Evolutionary conservation across 331 rosid species (phyloP).

Genomic region (Rosa hybrid): DNA sequence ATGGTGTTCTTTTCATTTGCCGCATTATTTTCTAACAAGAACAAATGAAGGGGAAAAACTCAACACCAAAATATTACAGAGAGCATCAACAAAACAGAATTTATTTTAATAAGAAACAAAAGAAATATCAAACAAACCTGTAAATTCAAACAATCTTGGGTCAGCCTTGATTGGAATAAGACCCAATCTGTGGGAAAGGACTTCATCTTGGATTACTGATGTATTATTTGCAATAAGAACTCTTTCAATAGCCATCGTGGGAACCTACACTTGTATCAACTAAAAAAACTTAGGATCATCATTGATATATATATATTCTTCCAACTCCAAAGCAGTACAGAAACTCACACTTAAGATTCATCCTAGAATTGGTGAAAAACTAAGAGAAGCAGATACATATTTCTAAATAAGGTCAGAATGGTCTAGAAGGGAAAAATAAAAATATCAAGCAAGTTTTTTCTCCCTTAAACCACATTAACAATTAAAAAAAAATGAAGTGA

Average conservation of each 20-base stretch:
- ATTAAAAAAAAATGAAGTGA: neutral
- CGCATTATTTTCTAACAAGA: constrained; percentile 48
- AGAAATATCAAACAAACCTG: constrained; percentile 50
- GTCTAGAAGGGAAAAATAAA: neutral
- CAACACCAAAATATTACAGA: constrained; percentile 6
- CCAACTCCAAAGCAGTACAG: neutral
- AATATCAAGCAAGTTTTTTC: neutral
- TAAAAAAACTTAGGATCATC: neutral
- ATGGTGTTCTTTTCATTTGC: constrained; percentile 82
- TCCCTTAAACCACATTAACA: neutral
- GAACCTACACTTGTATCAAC: constrained; percentile 53
- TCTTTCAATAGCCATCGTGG: constrained; percentile 98
- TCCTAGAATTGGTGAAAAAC: neutral
- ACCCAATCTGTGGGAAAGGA: constrained; percentile 95
- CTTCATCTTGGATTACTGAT: constrained; percentile 88
- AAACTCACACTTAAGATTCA: neutral
- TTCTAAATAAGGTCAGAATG: neutral
- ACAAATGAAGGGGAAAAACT: constrained; percentile 3
- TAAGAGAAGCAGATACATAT: neutral
- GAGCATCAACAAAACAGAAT: constrained; percentile 14
- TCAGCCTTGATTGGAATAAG: constrained; percentile 84
- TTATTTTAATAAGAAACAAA: neutral
- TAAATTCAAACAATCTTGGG: constrained; percentile 82
- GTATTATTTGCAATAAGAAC: constrained; percentile 86
- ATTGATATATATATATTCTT: neutral